Percentiles rank a stretch among this genome's conserved stretches.
These are phyloP conservation scores for Eucalyptus cloeziana DNA, from an alignment of 345 rosid genomes.

Conservation along the genomic window DNA sequence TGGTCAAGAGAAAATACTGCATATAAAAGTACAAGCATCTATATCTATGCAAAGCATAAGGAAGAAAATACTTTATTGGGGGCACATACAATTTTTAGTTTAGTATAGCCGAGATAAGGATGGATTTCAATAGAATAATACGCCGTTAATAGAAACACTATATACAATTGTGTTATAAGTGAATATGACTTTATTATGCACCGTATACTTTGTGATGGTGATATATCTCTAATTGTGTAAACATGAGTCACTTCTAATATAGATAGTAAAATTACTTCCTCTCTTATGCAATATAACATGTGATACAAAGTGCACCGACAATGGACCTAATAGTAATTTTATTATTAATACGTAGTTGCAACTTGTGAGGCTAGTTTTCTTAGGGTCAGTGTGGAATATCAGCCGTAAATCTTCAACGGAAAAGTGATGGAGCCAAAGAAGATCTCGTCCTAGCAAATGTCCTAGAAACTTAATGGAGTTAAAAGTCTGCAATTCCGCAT, in stretches of 20 bases:
- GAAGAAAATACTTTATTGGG: not conserved
- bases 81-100: not conserved
- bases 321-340: not conserved
- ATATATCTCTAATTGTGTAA: not conserved
- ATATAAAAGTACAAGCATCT: not conserved
- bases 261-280: not conserved
- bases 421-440: not conserved
- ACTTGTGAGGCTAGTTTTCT: not conserved
- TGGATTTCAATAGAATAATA: not conserved
- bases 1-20: not conserved
- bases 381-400: not conserved
- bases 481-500: too few relatives aligned
- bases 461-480: not conserved
- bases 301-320: not conserved
- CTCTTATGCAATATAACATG: not conserved
- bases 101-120: not conserved
- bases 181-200: not conserved
- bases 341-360: not conserved
- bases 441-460: not conserved
- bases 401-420: not conserved
- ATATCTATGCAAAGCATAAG: not conserved
- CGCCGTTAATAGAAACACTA: fast-evolving
- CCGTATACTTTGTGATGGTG: not conserved
- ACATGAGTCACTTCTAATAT: not conserved
- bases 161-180: not conserved